Evolutionary conservation across 2,329 filamentous ascomycete species (phyloP).

Genomic region (Sclerotinia nivalis): DNA sequence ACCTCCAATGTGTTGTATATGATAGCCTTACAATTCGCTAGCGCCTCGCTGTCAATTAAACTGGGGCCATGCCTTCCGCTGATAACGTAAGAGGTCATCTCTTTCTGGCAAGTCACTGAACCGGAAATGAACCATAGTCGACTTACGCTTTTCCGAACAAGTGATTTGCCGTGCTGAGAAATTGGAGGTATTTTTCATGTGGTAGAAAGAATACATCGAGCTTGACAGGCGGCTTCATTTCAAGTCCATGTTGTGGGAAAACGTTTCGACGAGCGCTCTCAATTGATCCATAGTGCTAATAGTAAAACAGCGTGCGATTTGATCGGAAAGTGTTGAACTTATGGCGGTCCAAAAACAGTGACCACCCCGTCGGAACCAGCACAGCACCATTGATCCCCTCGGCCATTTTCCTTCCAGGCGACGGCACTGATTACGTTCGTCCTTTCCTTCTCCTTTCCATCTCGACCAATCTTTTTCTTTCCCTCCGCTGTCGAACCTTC

Average conservation of each 20-base stretch:
- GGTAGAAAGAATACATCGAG: background rate
- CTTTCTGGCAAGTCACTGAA: background rate
- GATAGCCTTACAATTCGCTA: background rate
- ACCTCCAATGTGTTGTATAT: constrained; percentile 4
- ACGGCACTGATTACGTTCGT: constrained; percentile 63
- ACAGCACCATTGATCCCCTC: constrained; percentile 65
- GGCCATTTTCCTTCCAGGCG: constrained; percentile 62
- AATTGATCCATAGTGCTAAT: background rate
- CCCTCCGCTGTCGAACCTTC: constrained; percentile 36
- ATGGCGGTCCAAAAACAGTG: constrained; percentile 57
- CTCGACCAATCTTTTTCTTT: constrained; percentile 57
- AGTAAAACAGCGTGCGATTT: background rate
- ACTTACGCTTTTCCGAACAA: background rate
- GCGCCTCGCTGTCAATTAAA: constrained; percentile 13
- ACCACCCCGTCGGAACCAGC: constrained; percentile 65
- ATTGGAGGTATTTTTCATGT: background rate
- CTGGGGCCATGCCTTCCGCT: background rate
- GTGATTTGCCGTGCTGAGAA: no score
- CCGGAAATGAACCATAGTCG: background rate
- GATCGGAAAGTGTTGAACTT: background rate
- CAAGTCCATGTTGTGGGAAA: background rate
- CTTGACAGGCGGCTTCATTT: background rate
- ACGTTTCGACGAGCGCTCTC: background rate
- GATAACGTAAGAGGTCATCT: background rate
- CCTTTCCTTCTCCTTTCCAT: constrained; percentile 60